Conservation (phyloP, 768 basidiomycete genomes). For the Phanerodontia chrysosporium region DNA sequence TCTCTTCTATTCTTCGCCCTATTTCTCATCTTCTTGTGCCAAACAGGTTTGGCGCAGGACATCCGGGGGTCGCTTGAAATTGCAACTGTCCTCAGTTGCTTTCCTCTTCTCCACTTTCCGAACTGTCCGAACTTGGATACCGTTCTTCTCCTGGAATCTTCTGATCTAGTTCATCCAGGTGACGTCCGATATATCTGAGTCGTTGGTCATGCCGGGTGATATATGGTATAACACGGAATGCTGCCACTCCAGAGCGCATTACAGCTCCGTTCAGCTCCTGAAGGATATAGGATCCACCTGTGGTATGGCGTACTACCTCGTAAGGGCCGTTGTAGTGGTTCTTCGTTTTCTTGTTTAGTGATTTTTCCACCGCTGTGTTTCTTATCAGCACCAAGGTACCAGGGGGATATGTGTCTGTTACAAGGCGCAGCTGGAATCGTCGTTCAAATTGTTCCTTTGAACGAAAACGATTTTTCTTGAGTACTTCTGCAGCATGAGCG, state of each 20-base stretch:
- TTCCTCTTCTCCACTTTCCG: neutral
- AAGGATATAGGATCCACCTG: constrained; percentile 23
- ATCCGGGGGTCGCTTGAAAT: neutral
- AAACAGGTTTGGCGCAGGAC: neutral
- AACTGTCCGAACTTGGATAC: neutral
- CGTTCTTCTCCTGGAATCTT: neutral
- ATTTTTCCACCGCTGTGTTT: constrained; percentile 24
- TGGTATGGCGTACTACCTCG: constrained; percentile 19
- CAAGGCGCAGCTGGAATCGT: constrained; percentile 17
- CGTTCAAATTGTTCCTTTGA: constrained; percentile 25
- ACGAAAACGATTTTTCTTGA: constrained; percentile 17
- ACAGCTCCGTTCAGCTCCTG: constrained; percentile 24
- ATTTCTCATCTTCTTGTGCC: no score
- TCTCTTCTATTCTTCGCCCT: no score
- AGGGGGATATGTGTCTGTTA: constrained; percentile 23
- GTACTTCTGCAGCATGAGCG: constrained; percentile 8
- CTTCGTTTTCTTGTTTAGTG: constrained; percentile 21
- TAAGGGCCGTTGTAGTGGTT: constrained; percentile 25
- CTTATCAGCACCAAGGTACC: constrained; percentile 27
- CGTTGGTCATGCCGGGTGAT: neutral
- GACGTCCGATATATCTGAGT: neutral
- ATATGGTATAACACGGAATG: neutral
- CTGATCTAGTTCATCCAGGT: neutral
- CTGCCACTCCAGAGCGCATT: constrained; percentile 13
- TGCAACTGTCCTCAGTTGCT: constrained; percentile 4